These are phyloP conservation scores for Nigrograna mackinnonii DNA, from an alignment of 2,329 filamentous ascomycete species.

Conservation along the genomic window DNA sequence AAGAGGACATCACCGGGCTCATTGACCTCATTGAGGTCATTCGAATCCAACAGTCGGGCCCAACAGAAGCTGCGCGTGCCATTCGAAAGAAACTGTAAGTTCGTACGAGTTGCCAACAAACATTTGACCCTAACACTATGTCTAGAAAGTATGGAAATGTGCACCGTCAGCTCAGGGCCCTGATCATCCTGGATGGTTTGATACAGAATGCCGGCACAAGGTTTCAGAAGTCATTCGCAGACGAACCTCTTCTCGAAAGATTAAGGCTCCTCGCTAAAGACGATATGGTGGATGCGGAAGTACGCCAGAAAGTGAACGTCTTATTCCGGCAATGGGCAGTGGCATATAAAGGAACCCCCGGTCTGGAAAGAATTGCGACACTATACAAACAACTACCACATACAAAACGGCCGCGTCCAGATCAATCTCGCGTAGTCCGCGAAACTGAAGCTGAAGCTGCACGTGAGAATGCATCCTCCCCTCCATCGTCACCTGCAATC, in stretches of 20 bases:
- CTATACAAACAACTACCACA: conserved; percentile 74
- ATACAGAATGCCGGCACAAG: conserved; percentile 91
- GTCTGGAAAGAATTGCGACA: conserved; percentile 76
- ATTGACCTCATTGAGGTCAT: conserved; percentile 94
- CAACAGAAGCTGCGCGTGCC: conserved; percentile 85
- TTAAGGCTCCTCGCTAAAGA: conserved; percentile 86
- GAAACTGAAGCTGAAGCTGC: conserved; percentile 78
- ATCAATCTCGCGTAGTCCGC: conserved; percentile 78
- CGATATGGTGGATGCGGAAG: conserved; percentile 78
- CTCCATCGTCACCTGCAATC: conserved; percentile 33
- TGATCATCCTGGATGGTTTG: conserved; percentile 87
- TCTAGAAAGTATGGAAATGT: conserved; percentile 85
- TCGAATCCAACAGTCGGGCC: conserved; percentile 83
- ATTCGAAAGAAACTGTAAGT: conserved; percentile 89
- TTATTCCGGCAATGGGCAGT: conserved; percentile 86
- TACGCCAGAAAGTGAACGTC: conserved; percentile 85
- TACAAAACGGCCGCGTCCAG: conserved; percentile 63
- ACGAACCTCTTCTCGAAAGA: conserved; percentile 89
- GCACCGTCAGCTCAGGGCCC: conserved; percentile 88
- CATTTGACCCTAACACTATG: conserved; percentile 15
- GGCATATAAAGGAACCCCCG: conserved; percentile 78
- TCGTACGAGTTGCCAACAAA: background rate
- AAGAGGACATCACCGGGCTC: conserved; percentile 86
- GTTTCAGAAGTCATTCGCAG: conserved; percentile 85
- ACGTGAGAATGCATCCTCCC: conserved; percentile 54